Evolutionary conservation across 2,329 filamentous ascomycete species (phyloP).

Genomic region (Paecilomyces niveus): DNA sequence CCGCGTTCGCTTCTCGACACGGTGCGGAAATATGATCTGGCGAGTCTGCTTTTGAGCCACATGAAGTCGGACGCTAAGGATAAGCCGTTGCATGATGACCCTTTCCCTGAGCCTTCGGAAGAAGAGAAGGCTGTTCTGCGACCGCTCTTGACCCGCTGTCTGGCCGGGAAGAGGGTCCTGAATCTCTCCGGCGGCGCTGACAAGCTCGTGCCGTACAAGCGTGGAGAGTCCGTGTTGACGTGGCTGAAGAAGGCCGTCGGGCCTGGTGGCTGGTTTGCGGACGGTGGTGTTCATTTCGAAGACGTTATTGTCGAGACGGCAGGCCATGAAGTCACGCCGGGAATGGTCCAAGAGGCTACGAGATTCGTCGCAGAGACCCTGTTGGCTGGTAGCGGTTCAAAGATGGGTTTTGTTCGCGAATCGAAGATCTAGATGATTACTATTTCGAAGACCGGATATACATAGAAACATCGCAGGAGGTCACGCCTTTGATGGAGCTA

Average conservation of each 20-base stretch:
- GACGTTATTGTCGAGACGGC: constrained; percentile 51
- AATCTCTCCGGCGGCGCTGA: constrained; percentile 49
- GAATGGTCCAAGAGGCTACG: constrained; percentile 51
- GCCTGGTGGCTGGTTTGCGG: constrained; percentile 41
- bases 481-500: too few species aligned
- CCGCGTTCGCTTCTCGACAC: constrained; percentile 59
- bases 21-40: constrained; percentile 64
- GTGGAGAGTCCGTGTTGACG: constrained; percentile 48
- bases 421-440: constrained; percentile 23
- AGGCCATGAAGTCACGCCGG: constrained; percentile 51
- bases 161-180: constrained; percentile 49
- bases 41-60: constrained; percentile 61
- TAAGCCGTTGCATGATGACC: constrained; percentile 19
- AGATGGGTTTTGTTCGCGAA: constrained; percentile 24
- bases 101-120: constrained; percentile 31
- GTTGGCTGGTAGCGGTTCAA: constrained; percentile 15
- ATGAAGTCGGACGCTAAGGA: constrained; percentile 14
- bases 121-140: constrained; percentile 37
- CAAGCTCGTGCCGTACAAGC: constrained; percentile 54
- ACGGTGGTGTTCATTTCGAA: constrained; percentile 46
- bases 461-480: too few species aligned
- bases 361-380: constrained; percentile 45
- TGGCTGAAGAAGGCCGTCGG: constrained; percentile 46
- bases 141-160: constrained; percentile 33
- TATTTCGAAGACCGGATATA: background rate